A percentile compares a stretch with the other conserved stretches of the same genome.
Evolutionary conservation across 2,329 filamentous ascomycete genomes (phyloP).

Genomic region (Sporothrix curviconia): DNA sequence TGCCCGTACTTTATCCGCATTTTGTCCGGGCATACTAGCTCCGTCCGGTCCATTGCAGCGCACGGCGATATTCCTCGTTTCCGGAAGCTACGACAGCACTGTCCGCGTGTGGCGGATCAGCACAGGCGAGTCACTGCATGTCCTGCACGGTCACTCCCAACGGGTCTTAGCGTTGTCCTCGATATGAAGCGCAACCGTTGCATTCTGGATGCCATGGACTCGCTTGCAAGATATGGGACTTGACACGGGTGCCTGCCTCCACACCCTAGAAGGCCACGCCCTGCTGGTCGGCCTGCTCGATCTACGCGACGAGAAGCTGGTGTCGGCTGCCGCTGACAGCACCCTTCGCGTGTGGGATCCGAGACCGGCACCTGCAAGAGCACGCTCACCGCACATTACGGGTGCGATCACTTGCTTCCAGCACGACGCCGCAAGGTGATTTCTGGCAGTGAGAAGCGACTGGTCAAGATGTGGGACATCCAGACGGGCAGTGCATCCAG

Average conservation of each 20-base stretch:
- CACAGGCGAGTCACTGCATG: conserved; percentile 79
- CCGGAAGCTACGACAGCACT: conserved; percentile 91
- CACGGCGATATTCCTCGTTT: conserved; percentile 93
- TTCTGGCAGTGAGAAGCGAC: conserved; percentile 89
- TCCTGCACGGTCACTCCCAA: conserved; percentile 76
- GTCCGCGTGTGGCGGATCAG: conserved; percentile 97
- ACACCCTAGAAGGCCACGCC: conserved; percentile 87
- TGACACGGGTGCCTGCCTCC: conserved; percentile 73
- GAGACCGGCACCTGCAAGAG: conserved; percentile 86
- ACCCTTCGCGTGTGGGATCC: conserved; percentile 94
- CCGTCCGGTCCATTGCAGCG: conserved; percentile 90
- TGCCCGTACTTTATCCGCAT: conserved; percentile 93
- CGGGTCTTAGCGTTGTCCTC: conserved; percentile 94
- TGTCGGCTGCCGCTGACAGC: conserved; percentile 91
- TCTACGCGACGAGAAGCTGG: conserved; percentile 79
- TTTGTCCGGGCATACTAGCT: conserved; percentile 80
- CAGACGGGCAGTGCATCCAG: conserved; percentile 82
- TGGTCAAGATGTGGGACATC: conserved; percentile 98
- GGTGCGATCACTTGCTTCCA: conserved; percentile 98
- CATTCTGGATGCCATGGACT: conserved; percentile 98
- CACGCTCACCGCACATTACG: conserved; percentile 84
- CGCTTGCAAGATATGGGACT: conserved; percentile 95
- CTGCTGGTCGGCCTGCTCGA: conserved; percentile 89
- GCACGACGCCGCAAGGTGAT: conserved; percentile 95
- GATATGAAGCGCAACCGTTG: conserved; percentile 89